Base-by-base conservation (phyloP, 1,284 basidiomycete species). In the Papiliotrema nemorosa region DNA sequence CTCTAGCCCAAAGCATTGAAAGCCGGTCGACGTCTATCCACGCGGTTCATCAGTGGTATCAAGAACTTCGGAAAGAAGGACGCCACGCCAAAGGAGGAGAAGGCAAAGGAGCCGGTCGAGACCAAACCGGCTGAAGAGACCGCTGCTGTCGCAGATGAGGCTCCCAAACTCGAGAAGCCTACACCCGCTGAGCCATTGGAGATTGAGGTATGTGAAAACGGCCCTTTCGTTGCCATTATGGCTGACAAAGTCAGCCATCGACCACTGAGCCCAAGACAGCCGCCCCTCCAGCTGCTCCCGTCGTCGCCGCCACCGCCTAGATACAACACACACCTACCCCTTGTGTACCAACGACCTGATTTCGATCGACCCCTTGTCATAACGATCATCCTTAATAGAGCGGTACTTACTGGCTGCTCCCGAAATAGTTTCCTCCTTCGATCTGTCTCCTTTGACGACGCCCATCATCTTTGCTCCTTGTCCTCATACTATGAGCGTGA, bases 121-220 rank as follows among this genome's bases (percentile, higher is more conserved):
- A 16, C 37, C 14, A 33, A 46, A 35, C 44, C 44, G 37, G 49
- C 46, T 21, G 57, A 53, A 14, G 57, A 55, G 44, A 39, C 44
- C 0, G 41, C 59, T 27, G 50, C 49, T 22, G 54, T 54, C 25
- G 42, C 60, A 13, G 47, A 55, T 31, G 52, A 62, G 39, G 69
- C 71, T 24, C 70, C 70, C 47, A 62, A 67, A 59, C 59, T 69
- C 31, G 68, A 66, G 45, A 53, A 60, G 50, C 68, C 69, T n/a
- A 52, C 53, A 12, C 52, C 56, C 4, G 57, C 66, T 24, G 69
- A 67, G 58, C 71, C 71, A 27, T 54, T 73, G 45, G 58, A 67
- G 62, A 66, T 73, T 10, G 58, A 69, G 53, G 59, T 64, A n/a
- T n/a, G n/a, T n/a, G 54, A 67, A 68, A 52, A 63, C 67, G 63